Base-by-base conservation (phyloP, 2,329 filamentous ascomycete genomes). In the Lecanicillium sp. region DNA sequence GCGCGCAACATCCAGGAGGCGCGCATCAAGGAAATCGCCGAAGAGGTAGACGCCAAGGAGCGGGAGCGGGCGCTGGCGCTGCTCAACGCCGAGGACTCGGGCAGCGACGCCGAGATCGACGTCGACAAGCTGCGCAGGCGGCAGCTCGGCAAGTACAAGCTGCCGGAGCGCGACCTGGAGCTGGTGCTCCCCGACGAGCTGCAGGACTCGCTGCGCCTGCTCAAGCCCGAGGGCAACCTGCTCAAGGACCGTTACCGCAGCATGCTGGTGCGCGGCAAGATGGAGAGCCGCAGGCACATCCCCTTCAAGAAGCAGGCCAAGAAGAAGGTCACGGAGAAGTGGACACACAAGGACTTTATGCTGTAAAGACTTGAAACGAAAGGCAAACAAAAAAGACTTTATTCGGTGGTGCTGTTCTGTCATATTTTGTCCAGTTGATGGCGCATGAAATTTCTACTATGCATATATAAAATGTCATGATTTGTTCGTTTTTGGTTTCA, bases 191-290 rank as follows among this genome's bases (percentile, higher is more conserved):
- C 89, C 33, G 82, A 97, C 68, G 81, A 98, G 71, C 67, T 93
- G 60, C 77, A 95, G 67, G 80, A 95, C 61, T 84, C 89, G 42
- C 69, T 96, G 60, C 68, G 93, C 61, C 67, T 90, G 61, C 69
- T 95, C 55, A 95, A 91, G 67, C 93, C 93, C 0, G 93, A 98
- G 67, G 93, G 93, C n/a, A 97, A 96, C 62, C 71, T 96, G 32
- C 74, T 98, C 57, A 89, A 89, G 56, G 93, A 98, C 61, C 79
- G 93, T 43, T 97, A 95, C 72, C 77, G 93, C 53, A 97, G 81
- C 64, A 74, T 97, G 68, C 73, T 97, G 53, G 78, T 97, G 27
- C 81, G 90, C 54, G 93, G 93, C 51, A 95, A 93, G 70, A 70
- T 98, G 52, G 93, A 98, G 73, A 79, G 80, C 42, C 78, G 93